Evolutionary conservation across 805 yeast species (phyloP).

Genomic region (Nakazawaea ishiwadae): DNA sequence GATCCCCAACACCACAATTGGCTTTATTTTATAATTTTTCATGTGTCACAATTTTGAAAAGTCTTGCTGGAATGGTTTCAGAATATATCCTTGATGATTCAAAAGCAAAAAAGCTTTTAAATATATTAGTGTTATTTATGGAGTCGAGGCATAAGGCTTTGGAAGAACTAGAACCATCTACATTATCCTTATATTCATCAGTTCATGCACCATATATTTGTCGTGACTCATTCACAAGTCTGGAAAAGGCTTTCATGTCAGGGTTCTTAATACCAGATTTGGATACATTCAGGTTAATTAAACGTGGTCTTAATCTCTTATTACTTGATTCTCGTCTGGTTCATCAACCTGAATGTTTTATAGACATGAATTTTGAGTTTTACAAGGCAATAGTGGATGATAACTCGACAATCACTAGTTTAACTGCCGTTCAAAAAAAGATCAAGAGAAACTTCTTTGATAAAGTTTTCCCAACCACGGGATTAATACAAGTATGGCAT

Average conservation of each 20-base stretch:
- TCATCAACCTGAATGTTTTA: constrained; percentile 22
- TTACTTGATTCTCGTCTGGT: constrained; percentile 16
- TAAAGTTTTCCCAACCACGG: constrained; percentile 15
- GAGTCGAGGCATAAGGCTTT: constrained; percentile 25
- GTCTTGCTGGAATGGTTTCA: constrained; percentile 17
- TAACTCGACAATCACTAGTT: constrained; percentile 57
- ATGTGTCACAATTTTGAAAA: background rate
- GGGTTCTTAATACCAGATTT: constrained; percentile 47
- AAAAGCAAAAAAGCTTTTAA: constrained; percentile 29
- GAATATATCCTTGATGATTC: constrained; percentile 15
- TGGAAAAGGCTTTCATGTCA: constrained; percentile 48
- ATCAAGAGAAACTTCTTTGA: constrained; percentile 38
- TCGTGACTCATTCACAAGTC: constrained; percentile 28
- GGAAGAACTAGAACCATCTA: background rate
- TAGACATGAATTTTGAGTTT: constrained; percentile 29
- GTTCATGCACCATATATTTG: constrained; percentile 25
- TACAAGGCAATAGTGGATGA: constrained; percentile 46
- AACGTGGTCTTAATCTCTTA: constrained; percentile 31
- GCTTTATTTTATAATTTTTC: constrained; percentile 6
- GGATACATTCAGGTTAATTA: constrained; percentile 44
- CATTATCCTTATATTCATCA: no score
- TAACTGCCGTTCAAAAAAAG: constrained; percentile 71
- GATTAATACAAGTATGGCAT: constrained; percentile 4
- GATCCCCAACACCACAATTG: constrained; percentile 7
- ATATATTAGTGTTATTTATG: constrained; percentile 33